Base-by-base conservation (phyloP, 768 basidiomycete species). In the Russula griseocarnosa region DNA sequence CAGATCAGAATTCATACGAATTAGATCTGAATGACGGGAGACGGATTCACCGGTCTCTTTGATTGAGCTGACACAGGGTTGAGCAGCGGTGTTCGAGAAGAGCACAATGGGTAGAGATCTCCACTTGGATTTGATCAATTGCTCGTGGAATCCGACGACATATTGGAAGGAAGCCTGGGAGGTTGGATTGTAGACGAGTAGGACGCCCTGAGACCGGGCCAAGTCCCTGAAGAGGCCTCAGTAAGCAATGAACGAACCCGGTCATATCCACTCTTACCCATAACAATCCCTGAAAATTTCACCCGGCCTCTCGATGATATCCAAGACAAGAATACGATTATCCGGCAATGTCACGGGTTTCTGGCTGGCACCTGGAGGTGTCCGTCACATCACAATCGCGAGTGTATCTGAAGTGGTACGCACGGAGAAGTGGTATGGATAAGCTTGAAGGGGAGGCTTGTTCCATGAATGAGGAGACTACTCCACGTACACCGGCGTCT, bases 231-330 rank as follows among this genome's bases (percentile, higher is more conserved):
- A 52, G 3, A 42, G 16, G 52, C 7, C 22, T 26, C 16, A 2
- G 3, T 65, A 14, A 56, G 10, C 14, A 24, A 40, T 16, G 22
- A 16, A 40, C 20, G 26, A 16, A 14, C 24, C n/a, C 13, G 5
- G 3, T 30, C 5, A 13, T 16, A 56, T n/a, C 0, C 1, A 16
- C 34, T 34, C 55, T 56, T 52, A 61, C 64, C 64, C 64, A 24
- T 34, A 61, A 44, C 64, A 65, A 40, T 65, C 64, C 26, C 60
- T 47, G 28, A 65, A 65, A 28, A 65, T 51, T 18, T 61, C 40
- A 18, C 59, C 64, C 10, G 54, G 38, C 24, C 64, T 61, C 49
- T 52, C 49, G 24, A 61, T 61, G 24, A 65, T 54, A 26, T 65
- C 64, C 11, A 65, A 24, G 5, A 61, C 3, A 16, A 65, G 49